phyloP scores from a whole-genome alignment of 306 rosid species.

The Datisca glomerata region DNA sequence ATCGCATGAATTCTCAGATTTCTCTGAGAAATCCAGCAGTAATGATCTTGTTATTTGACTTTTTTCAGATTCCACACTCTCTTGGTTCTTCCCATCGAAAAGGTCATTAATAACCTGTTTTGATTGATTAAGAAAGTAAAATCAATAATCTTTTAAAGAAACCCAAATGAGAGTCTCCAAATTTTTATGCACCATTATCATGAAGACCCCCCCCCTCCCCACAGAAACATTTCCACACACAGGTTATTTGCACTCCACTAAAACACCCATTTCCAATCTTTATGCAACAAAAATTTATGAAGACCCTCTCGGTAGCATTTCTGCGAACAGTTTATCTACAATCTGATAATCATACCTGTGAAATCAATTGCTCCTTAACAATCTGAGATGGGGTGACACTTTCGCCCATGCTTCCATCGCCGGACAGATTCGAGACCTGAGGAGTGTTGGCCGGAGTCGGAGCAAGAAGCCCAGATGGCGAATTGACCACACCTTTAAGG shows the following conservation, averaged over 20 bases:
- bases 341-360: conserved; percentile 39
- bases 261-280: too few relatives aligned
- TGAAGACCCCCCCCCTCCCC: too few relatives aligned
- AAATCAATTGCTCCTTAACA: conserved; percentile 38
- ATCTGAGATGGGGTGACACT: conserved; percentile 24
- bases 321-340: background rate
- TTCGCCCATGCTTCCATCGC: conserved; percentile 5
- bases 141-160: background rate
- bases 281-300: too few relatives aligned
- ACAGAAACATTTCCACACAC: background rate
- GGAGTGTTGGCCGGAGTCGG: conserved; percentile 95
- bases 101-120: conserved; percentile 32
- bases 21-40: conserved; percentile 73
- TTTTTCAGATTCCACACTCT: conserved; percentile 39
- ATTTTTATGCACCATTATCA: too few relatives aligned
- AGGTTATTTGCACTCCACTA: too few relatives aligned
- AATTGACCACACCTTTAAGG: conserved; percentile 25
- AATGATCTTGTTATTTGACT: conserved; percentile 46
- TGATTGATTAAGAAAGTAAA: too few relatives aligned
- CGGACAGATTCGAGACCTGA: conserved; percentile 30
- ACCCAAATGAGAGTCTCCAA: background rate
- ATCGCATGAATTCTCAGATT: conserved; percentile 34
- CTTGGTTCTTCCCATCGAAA: conserved; percentile 29
- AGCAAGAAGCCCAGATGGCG: conserved; percentile 52
- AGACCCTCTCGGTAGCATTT: too few relatives aligned